Evolutionary conservation across 495 filamentous ascomycete genomes (phyloP), one percentile per base, ranked within the genome.

Genomic region (Lasiosphaeriaceae sp.): DNA sequence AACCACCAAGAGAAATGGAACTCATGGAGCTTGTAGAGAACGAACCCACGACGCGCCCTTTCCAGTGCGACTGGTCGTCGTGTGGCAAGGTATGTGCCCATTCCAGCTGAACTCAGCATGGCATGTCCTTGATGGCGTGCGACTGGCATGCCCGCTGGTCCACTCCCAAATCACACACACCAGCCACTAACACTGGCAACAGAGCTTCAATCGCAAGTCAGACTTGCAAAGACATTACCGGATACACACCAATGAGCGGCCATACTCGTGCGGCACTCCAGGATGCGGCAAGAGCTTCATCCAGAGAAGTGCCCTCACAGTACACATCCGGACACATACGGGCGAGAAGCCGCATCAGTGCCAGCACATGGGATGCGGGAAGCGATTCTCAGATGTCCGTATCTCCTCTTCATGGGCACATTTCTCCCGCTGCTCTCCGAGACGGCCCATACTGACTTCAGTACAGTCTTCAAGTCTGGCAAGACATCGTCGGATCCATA

Each of bases 121-220:
- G 3, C 24, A 39, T 56, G 21, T 34, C 47, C 35, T 29, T 37
- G 26, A 47, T 12, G 39, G 11, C 44, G 9, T 31, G 26, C 26
- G 9, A 31, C 26, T 31, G 22, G 17, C n/a, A 11, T 43, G 39
- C 23, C 26, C 19, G 45, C 20, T 19, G 37, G 23, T 35, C 45
- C 29, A 12, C 39, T 35, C 16, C 20, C 11, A 21, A 22, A 21
- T 37, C 24, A 34, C 20, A 48, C n/a, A n/a, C n/a, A n/a, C n/a
- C n/a, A 57, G 49, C 59, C 51, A 54, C 64, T 72, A 20, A 70
- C 64, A 47, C 21, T 53, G 52, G 20, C 9, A 92, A 34, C 41
- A 95, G 90, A 89, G 87, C 57, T 96, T 96, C 82, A 94, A 93
- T 80, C 85, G 90, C 74, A 96, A 94, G 70, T 96, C 90, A 9